Evolutionary conservation across 176 grass and related monocot genomes (phyloP).

Genomic region (Melocanna baccifera): DNA sequence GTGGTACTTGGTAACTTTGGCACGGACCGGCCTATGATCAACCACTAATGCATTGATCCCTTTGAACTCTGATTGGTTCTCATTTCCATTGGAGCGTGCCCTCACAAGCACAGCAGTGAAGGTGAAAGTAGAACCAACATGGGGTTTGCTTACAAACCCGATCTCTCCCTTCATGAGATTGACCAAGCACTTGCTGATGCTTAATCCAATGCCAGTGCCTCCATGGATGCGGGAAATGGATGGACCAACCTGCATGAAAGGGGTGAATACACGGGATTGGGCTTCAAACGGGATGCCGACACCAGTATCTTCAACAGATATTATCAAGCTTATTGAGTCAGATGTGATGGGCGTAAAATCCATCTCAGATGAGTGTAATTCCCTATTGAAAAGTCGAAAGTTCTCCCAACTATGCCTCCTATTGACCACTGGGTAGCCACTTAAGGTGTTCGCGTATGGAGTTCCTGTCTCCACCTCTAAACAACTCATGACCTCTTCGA

Average conservation of each 20-base stretch:
- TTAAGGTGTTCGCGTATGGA: conserved; percentile 60
- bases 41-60: conserved; percentile 82
- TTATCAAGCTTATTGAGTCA: conserved; percentile 71
- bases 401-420: conserved; percentile 67
- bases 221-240: conserved; percentile 95
- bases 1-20: conserved; percentile 80
- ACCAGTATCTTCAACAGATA: conserved; percentile 98
- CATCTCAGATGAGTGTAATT: conserved; percentile 45
- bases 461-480: conserved; percentile 54
- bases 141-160: conserved; percentile 62
- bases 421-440: conserved; percentile 59
- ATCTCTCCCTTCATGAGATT: conserved; percentile 98
- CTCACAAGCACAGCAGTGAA: conserved; percentile 71
- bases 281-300: conserved; percentile 84
- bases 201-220: conserved; percentile 92
- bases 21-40: conserved; percentile 70
- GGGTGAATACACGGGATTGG: conserved; percentile 82
- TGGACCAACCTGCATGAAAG: conserved; percentile 95
- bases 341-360: conserved; percentile 45
- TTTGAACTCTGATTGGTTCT: conserved; percentile 63
- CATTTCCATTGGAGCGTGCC: conserved; percentile 33
- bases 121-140: conserved; percentile 91
- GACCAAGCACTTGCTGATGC: conserved; percentile 97
- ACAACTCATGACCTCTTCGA: conserved; percentile 60
- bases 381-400: conserved; percentile 54